Evolutionary conservation across 208 protist genomes (phyloP), one percentile per base, ranked within the genome.

Genomic region (Angomonas ambiguus): DNA sequence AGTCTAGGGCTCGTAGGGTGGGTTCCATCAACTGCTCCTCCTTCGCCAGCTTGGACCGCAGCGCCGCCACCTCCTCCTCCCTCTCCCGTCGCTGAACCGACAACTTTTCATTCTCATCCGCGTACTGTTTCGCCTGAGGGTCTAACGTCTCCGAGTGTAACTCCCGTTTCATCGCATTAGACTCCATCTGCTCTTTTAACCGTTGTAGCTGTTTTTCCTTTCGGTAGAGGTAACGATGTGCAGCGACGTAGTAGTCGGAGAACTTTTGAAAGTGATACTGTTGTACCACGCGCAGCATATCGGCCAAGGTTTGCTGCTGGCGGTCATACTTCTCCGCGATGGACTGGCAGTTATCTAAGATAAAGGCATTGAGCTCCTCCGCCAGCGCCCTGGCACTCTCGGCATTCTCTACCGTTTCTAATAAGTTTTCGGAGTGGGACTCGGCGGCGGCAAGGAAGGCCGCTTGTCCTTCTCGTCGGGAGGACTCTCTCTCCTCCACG

Each of bases 161-260:
- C 69, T 95, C 87, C 18, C 82, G 81, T 24, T 83, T 71, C 77
- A 94, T 91, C 30, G 87, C 76, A 65, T 93, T 91, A 0, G 59
- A 41, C 1, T 35, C 28, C 69, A 95, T 96, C 60, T 91, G 80
- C 51, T 79, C 77, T 33, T 93, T 77, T 55, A 96, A 74, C 65
- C 91, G 66, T 62, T 83, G 71, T 34, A 91, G 69, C 10, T 72
- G 69, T 1, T 78, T 55, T 79, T 93, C 79, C 70, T 96, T 96
- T 18, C 91, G 83, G 69, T 96, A 92, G 1, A 94, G 68, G 56
- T 82, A 92, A 34, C 91, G 88, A 62, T 83, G 91, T 0, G 81
- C 80, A 10, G 83, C 84, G 64, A 96, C 80, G 71, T 91, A 93
- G 72, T 96, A 96, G 72, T 94, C 88, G 1, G 88, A 89, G 71